phyloP scores from a whole-genome alignment of 2,329 filamentous ascomycete genomes.

The Fusarium floridanum region DNA sequence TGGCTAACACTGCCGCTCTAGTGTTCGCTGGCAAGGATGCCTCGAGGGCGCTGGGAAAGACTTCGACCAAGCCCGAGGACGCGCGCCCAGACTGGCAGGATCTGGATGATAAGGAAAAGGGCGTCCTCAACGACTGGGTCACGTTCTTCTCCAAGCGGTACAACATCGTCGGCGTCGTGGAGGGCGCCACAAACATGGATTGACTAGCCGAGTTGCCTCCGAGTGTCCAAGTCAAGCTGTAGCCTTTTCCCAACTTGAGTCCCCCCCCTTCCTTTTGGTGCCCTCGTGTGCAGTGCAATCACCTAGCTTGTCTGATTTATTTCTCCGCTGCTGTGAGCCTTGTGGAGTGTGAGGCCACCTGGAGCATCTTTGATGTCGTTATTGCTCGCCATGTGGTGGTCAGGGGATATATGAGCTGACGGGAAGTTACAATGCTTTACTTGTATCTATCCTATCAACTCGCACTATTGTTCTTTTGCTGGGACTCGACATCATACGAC shows the following conservation, averaged over 20 bases:
- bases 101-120: slow-evolving; percentile 86
- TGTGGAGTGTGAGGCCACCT: neutral
- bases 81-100: slow-evolving; percentile 86
- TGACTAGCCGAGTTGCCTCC: slow-evolving; percentile 44
- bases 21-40: slow-evolving; percentile 97
- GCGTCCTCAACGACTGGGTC: slow-evolving; percentile 89
- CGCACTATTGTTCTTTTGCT: neutral
- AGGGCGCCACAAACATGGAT: slow-evolving; percentile 70
- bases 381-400: neutral
- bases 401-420: neutral
- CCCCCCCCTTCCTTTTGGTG: neutral
- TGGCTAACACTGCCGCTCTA: slow-evolving; percentile 54
- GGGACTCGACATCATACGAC: neutral
- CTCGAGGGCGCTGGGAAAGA: slow-evolving; percentile 89
- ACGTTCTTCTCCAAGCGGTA: slow-evolving; percentile 98
- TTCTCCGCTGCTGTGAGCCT: slow-evolving; percentile 39
- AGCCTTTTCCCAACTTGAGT: slow-evolving; percentile 7
- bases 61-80: slow-evolving; percentile 88
- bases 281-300: neutral
- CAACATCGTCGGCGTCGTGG: slow-evolving; percentile 82
- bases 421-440: neutral
- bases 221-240: slow-evolving; percentile 40
- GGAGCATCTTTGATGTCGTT: neutral
- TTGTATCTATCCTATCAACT: neutral
- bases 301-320: slow-evolving; percentile 18